These are phyloP conservation scores for Fusarium anguioides DNA, from an alignment of 2,329 filamentous ascomycete genomes.

Conservation along the genomic window DNA sequence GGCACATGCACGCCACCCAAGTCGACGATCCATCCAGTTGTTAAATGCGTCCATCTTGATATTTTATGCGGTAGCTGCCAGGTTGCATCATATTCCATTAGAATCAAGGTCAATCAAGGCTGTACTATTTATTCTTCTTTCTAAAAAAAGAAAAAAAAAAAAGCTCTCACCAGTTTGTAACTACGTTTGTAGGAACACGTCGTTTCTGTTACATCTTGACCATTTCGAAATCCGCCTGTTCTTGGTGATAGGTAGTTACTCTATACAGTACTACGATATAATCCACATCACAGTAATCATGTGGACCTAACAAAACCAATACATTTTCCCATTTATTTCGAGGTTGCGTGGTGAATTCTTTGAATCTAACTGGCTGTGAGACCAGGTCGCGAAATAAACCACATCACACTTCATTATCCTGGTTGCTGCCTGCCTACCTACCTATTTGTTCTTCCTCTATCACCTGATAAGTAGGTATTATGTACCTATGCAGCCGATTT, in stretches of 20 bases:
- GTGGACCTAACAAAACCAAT: constrained; percentile 1
- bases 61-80: neutral
- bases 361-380: constrained; percentile 7
- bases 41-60: neutral
- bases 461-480: no score
- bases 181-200: no score
- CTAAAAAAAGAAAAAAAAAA: no score
- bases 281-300: constrained; percentile 9
- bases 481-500: neutral
- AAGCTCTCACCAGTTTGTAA: no score
- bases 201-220: neutral
- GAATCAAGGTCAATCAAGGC: neutral
- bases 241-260: neutral
- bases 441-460: neutral
- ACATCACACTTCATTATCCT: neutral
- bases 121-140: no score
- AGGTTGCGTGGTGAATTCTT: constrained; percentile 6
- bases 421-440: neutral
- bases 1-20: constrained; percentile 23
- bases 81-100: neutral
- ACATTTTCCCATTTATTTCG: neutral
- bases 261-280: no score
- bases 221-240: neutral
- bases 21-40: constrained; percentile 3
- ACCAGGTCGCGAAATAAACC: neutral